A percentile compares a stretch with the other conserved stretches of the same genome.
phyloP scores from a whole-genome alignment of 225 moss, liverwort and hornwort genomes.

The Pleurozium schreberi region DNA sequence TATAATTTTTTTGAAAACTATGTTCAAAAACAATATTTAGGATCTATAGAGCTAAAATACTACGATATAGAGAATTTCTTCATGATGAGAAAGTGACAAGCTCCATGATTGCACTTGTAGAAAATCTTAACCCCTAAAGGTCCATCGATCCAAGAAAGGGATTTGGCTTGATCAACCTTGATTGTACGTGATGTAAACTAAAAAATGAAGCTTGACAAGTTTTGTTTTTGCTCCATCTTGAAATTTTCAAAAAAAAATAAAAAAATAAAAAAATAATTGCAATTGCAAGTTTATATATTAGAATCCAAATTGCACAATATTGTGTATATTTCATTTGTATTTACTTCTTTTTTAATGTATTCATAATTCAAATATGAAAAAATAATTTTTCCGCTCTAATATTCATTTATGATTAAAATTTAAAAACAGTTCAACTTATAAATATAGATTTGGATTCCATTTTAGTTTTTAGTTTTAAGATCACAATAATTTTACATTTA shows the following conservation, averaged over 20 bases:
- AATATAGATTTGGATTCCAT: too few species aligned
- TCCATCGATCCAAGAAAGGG: rapidly evolving
- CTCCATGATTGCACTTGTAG: background rate
- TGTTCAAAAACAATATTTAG: background rate
- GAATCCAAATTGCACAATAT: background rate
- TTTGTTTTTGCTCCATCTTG: background rate
- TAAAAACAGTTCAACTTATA: too few species aligned
- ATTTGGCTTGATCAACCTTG: background rate
- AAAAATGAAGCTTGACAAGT: background rate
- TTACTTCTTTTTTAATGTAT: background rate
- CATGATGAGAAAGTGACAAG: background rate
- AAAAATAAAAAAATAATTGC: background rate
- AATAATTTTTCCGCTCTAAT: background rate
- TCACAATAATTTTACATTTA: background rate
- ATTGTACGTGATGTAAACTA: background rate
- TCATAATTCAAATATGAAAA: too few species aligned
- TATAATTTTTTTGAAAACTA: background rate
- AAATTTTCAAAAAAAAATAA: background rate
- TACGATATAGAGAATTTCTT: background rate
- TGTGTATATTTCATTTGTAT: background rate
- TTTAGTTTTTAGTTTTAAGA: too few species aligned
- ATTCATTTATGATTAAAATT: background rate
- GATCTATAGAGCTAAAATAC: background rate
- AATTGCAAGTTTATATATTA: background rate
- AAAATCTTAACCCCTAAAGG: background rate